Conservation (phyloP, 371 early-diverging fungal genomes). For the Globomyces sp. region DNA sequence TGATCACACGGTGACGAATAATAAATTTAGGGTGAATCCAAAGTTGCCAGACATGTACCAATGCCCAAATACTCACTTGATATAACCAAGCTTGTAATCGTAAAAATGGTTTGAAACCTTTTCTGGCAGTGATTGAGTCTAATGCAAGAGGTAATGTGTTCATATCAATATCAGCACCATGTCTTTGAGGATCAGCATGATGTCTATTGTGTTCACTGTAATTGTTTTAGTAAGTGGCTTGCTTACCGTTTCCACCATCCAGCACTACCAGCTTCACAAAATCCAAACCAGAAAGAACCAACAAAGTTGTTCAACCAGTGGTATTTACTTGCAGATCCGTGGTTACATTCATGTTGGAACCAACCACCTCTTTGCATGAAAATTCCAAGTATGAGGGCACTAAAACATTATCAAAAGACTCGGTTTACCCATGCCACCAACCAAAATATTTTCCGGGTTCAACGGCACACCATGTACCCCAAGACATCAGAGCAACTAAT, state of each 20-base stretch:
- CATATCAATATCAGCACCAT: conserved; percentile 19
- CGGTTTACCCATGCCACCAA: background rate
- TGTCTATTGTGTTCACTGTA: background rate
- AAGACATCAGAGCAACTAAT: conserved; percentile 10
- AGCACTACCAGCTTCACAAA: conserved; percentile 15
- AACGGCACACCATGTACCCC: background rate
- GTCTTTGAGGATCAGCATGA: conserved; percentile 18
- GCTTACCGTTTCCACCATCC: conserved; percentile 14
- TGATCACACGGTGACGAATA: background rate
- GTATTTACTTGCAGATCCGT: background rate
- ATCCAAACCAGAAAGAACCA: conserved; percentile 18
- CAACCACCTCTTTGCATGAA: conserved; percentile 18
- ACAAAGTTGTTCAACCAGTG: conserved; percentile 2
- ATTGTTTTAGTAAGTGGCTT: background rate
- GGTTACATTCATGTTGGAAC: conserved; percentile 20
- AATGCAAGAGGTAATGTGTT: conserved; percentile 14
- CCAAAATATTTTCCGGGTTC: conserved; percentile 1
- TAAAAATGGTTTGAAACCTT: conserved; percentile 11
- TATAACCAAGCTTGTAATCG: conserved; percentile 3
- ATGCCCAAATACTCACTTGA: conserved; percentile 7
- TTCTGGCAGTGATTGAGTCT: conserved; percentile 12
- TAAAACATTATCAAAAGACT: no score
- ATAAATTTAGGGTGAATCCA: conserved; percentile 17
- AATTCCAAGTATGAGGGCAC: background rate
- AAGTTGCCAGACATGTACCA: conserved; percentile 15